phyloP scores from a whole-genome alignment of 441 rosid genomes.

The Pelargonium australe region DNA sequence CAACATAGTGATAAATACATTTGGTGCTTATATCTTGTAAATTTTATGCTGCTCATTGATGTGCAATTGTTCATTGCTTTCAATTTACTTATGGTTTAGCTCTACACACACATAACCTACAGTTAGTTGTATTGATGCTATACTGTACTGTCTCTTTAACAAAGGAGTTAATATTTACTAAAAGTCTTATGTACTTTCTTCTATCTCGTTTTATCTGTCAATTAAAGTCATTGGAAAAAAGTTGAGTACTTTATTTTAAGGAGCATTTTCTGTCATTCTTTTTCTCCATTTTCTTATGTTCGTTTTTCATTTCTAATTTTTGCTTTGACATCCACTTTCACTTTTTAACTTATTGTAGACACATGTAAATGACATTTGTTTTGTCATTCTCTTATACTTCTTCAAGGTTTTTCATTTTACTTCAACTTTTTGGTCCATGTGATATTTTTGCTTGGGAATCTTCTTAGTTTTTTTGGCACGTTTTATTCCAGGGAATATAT shows the following conservation, averaged over 20 bases:
- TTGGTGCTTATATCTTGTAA: background rate
- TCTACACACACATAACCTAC: background rate
- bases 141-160: background rate
- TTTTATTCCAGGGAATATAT: slow-evolving; percentile 61
- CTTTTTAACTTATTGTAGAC: background rate
- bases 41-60: background rate
- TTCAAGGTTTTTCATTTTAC: background rate
- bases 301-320: background rate
- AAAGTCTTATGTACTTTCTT: background rate
- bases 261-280: background rate
- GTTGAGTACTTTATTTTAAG: background rate
- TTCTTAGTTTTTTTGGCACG: background rate
- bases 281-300: background rate
- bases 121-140: background rate
- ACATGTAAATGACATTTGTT: background rate
- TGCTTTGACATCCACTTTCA: background rate
- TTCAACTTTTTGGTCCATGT: background rate
- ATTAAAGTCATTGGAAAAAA: background rate
- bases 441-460: background rate
- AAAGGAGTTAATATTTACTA: background rate
- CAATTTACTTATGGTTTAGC: background rate
- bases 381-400: background rate
- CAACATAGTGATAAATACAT: background rate
- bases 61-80: no score
- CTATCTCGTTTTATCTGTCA: background rate